These are phyloP conservation scores for Raphanus hybrid DNA, from an alignment of 441 rosid genomes.

Conservation along the genomic window DNA sequence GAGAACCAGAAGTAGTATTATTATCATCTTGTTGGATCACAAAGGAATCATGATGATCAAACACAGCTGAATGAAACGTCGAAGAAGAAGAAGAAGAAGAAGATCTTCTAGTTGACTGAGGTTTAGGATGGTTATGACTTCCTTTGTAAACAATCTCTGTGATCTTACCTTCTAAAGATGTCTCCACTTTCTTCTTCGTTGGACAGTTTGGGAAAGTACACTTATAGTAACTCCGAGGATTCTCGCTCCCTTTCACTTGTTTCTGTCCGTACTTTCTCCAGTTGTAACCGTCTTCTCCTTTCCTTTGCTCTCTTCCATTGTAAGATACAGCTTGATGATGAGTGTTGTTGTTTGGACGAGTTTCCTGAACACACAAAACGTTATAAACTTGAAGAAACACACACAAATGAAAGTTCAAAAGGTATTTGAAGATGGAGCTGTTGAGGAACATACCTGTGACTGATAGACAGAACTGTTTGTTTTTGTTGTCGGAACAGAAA, in stretches of 20 bases:
- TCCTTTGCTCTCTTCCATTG: constrained; percentile 48
- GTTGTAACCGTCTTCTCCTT: constrained; percentile 73
- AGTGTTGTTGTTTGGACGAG: constrained; percentile 24
- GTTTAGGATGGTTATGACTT: constrained; percentile 74
- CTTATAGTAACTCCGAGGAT: constrained; percentile 75
- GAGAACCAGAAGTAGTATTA: constrained; percentile 62
- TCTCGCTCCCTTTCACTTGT: constrained; percentile 77
- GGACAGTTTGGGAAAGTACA: constrained; percentile 69
- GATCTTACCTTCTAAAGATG: constrained; percentile 67
- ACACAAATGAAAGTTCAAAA: constrained; percentile 32
- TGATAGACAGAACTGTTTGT: constrained; percentile 42
- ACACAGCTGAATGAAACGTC: constrained; percentile 43
- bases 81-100: constrained; percentile 39
- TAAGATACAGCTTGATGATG: constrained; percentile 28
- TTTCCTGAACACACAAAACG: constrained; percentile 40
- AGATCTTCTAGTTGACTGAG: constrained; percentile 59
- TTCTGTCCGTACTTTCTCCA: constrained; percentile 84
- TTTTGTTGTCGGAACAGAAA: constrained; percentile 33
- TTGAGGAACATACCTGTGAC: constrained; percentile 42
- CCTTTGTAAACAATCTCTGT: constrained; percentile 78
- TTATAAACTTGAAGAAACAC: neutral
- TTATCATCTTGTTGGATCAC: constrained; percentile 68
- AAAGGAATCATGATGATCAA: constrained; percentile 50
- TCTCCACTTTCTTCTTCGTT: constrained; percentile 72
- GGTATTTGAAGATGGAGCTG: neutral